These are phyloP conservation scores for Calophaca sinica DNA, from an alignment of 306 rosid species.

Conservation along the genomic window DNA sequence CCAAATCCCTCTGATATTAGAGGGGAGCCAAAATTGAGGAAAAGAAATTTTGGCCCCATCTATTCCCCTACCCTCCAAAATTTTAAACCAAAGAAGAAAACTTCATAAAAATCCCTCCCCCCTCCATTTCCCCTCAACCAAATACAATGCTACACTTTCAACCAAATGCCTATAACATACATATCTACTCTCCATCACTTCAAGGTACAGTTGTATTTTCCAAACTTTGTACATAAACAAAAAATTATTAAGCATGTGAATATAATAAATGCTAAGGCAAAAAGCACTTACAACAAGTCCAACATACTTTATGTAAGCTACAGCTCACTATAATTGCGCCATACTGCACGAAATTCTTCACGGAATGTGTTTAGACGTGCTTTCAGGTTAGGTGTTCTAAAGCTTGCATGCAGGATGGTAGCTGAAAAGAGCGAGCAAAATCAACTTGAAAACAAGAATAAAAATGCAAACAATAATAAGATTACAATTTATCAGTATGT, in stretches of 20 bases:
- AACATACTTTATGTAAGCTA: slow-evolving; percentile 53
- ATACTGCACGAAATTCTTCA: slow-evolving; percentile 97
- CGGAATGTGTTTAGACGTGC: slow-evolving; percentile 98
- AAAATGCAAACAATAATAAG: slow-evolving; percentile 3
- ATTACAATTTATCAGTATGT: slow-evolving; percentile 26
- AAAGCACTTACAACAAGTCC: slow-evolving; percentile 59
- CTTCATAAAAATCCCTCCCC: background rate
- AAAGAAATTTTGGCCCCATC: background rate
- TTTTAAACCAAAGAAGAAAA: too few relatives aligned
- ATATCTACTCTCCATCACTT: slow-evolving; percentile 37
- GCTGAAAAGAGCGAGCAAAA: slow-evolving; percentile 57
- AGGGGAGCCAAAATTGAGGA: background rate
- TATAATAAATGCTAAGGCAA: slow-evolving; percentile 29
- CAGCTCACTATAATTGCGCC: slow-evolving; percentile 99
- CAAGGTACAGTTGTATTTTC: background rate
- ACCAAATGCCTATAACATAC: slow-evolving; percentile 20
- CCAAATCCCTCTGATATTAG: background rate
- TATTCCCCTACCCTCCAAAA: background rate
- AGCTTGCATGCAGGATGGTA: slow-evolving; percentile 91
- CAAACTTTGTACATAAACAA: background rate
- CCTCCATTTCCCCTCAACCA: background rate
- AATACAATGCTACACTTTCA: background rate
- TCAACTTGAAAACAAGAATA: slow-evolving; percentile 32
- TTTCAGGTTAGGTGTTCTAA: slow-evolving; percentile 97
- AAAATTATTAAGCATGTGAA: slow-evolving; percentile 11